Base-by-base conservation (phyloP, 495 filamentous ascomycete species). In the Pyronema domesticum region DNA sequence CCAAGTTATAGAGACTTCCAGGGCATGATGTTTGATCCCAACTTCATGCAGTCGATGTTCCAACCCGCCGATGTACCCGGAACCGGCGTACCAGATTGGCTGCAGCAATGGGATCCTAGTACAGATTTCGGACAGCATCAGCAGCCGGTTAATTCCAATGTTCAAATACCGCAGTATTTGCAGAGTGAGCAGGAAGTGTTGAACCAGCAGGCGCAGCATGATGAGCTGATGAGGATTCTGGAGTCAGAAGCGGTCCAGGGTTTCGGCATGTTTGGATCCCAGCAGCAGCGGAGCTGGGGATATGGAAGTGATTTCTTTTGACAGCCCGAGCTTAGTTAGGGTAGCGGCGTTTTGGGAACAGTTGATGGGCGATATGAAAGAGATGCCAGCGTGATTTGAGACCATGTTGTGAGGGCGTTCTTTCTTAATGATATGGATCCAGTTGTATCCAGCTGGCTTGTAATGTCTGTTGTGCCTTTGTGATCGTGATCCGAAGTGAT, bases 141-240 rank as follows among this genome's bases (percentile, higher is more conserved):
- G 2, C 45, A 47, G 14, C 45, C 1, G 45, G 7, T 7, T 11
- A 17, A 11, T 40, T 40, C 37, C 8, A 17, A 17, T 17, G 13
- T 43, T 17, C 39, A 43, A 6, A 2, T 13, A 43, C 39, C 15
- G 2, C 39, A 43, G 3, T 17, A 17, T 19, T 10, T n/a, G 10
- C 47, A 50, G 11, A 50, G 1, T 8, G 13, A 34, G 23, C 7
- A 23, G n/a, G 23, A 50, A 34, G 51, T 65, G 15, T 53, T 65
- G 19, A 65, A 65, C 43, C 51, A 60, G 18, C 62, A 65, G 35
- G 59, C 65, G 18, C 62, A 65, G 43, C 62, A 59, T 56, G 53
- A 48, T 19, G 62, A 65, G 40, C 48, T 65, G n/a, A 61, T 61
- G 53, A 61, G 50, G 45, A 65, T 65, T 46, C 54, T 65, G 17